Conservation (phyloP, 2,329 filamentous ascomycete species). For the Trichoderma citrinoviride region DNA sequence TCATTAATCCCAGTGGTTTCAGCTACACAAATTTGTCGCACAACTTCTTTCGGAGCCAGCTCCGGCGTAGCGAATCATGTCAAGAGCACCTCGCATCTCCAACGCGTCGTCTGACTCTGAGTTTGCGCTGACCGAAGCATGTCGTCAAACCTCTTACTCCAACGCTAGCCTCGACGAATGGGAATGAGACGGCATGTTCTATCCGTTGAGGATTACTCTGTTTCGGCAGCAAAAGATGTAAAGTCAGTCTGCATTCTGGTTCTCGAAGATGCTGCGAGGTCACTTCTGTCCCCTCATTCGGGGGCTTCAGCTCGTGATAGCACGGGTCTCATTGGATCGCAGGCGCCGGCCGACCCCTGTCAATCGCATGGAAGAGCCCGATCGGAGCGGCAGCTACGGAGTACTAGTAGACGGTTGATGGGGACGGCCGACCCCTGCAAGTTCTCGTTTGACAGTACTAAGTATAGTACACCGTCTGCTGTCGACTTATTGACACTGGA, state of each 20-base stretch:
- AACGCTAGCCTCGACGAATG: neutral
- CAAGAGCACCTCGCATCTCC: neutral
- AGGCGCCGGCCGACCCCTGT: constrained; percentile 12
- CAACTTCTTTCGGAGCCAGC: neutral
- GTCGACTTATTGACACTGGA: neutral
- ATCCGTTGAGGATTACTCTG: neutral
- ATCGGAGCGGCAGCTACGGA: constrained; percentile 10
- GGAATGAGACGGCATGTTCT: neutral
- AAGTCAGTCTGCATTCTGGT: neutral
- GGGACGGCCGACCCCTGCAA: constrained; percentile 11
- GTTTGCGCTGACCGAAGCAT: neutral
- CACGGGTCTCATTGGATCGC: neutral
- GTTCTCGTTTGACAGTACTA: neutral
- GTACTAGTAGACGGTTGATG: too few relatives aligned
- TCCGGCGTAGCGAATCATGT: neutral
- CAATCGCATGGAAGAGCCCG: neutral
- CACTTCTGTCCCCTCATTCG: neutral
- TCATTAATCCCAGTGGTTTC: neutral
- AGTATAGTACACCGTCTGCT: neutral
- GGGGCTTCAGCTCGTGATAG: too few relatives aligned
- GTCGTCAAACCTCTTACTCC: neutral
- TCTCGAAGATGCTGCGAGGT: neutral
- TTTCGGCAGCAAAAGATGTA: too few relatives aligned
- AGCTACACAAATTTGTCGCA: neutral
- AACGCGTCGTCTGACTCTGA: neutral